Base-by-base conservation (phyloP, 2,329 filamentous ascomycete species). In the Endoconidiophora polonica region DNA sequence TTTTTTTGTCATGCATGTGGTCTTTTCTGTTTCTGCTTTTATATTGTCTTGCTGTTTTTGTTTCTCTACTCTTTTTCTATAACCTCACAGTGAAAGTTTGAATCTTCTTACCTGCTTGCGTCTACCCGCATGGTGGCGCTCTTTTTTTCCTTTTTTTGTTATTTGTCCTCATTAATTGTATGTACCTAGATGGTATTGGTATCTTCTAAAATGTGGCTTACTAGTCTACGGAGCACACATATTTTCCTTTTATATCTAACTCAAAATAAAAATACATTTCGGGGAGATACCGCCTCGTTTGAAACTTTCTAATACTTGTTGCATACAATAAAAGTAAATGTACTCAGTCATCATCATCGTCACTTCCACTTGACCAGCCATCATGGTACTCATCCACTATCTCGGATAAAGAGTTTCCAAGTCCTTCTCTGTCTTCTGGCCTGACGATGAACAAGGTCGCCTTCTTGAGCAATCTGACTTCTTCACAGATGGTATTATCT, bases 321-420 rank as follows among this genome's bases (percentile, higher is more conserved):
- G 26, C 26, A 33, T 6, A 33, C 26, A 33, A 33, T 33, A 33
- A 10, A 33, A 33, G 12, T 33, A 10, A 12, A 14, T 9, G 10
- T 16, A n/a, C 43, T 33, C 40, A 69, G 46, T 86, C 81, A 52
- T 86, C 79, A 18, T 77, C 80, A 6, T 78, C 72, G 57, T 85
- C 83, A 52, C 77, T 81, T 22, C 79, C 86, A 58, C 82, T 86
- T 10, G 78, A 79, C 84, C 86, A 94, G 1, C 86, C 86, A 54
- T 91, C 85, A 57, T 86, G 79, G 62, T 95, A 96, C 53, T 84
- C 84, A 59, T 94, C 88, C 1, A 83, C 81, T 58, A 96, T 79
- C 53, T 84, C 81, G 22, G 83, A 79, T 38, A 98, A 69, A 10
- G 83, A 79, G 59, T 94, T 91, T 43, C 78, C 76, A n/a, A 96